Evolutionary conservation across 164 flowering plant genomes (phyloP).

Genomic region (Vitis rotundifolia): DNA sequence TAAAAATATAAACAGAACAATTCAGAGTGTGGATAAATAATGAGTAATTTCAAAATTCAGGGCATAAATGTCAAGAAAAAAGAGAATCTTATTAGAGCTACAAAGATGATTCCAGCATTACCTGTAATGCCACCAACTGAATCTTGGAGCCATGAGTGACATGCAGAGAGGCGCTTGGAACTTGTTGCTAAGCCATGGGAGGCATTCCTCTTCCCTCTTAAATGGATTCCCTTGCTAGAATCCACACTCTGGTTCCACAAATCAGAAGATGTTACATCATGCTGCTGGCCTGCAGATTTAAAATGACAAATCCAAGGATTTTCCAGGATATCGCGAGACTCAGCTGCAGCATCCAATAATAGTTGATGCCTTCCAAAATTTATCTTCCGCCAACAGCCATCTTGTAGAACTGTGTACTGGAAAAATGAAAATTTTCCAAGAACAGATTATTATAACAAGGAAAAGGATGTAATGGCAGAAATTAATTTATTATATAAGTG

Average conservation of each 20-base stretch:
- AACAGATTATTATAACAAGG: not conserved
- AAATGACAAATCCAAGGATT: conserved; percentile 15
- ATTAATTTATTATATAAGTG: not conserved
- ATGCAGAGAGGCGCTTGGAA: conserved; percentile 5
- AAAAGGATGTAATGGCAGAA: not conserved
- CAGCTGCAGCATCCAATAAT: conserved; percentile 19
- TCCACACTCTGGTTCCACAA: not conserved
- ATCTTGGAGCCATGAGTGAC: conserved; percentile 5
- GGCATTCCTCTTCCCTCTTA: not conserved
- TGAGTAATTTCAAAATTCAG: too few species aligned
- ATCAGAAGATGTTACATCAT: not conserved
- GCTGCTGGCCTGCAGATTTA: conserved; percentile 12
- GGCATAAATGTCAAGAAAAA: not conserved
- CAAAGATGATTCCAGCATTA: not conserved
- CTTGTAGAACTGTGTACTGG: conserved; percentile 30
- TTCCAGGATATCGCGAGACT: conserved; percentile 20
- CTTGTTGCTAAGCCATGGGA: conserved; percentile 2
- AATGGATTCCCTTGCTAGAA: conserved; percentile 3
- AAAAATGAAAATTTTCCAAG: not conserved
- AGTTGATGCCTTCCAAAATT: conserved; percentile 16
- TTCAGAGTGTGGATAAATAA: not conserved
- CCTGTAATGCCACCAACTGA: conserved; percentile 17
- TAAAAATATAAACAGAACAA: not conserved
- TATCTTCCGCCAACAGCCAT: conserved; percentile 30
- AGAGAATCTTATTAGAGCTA: not conserved